Percentiles rank a stretch among this genome's conserved stretches.
These are phyloP conservation scores for Colletotrichum karsti DNA, from an alignment of 2,329 filamentous ascomycete species.

Conservation along the genomic window DNA sequence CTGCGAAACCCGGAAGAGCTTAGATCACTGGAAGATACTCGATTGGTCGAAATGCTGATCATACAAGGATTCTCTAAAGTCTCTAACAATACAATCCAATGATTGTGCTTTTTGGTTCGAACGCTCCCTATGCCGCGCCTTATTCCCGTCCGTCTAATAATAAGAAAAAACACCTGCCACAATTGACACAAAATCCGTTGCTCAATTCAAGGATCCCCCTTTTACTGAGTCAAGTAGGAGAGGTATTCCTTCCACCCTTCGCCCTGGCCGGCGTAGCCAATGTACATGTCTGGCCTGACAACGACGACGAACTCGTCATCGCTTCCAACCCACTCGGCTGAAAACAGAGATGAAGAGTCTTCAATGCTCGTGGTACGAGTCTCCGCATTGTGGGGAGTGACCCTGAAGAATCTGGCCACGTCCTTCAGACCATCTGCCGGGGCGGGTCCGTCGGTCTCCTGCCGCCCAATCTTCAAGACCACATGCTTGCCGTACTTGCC, in stretches of 20 bases:
- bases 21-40: background rate
- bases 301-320: slow-evolving; percentile 41
- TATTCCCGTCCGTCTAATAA: too few relatives aligned
- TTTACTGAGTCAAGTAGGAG: slow-evolving; percentile 19
- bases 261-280: slow-evolving; percentile 42
- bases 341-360: slow-evolving; percentile 31
- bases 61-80: background rate
- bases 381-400: slow-evolving; percentile 6
- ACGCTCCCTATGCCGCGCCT: background rate
- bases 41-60: background rate
- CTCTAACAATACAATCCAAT: background rate
- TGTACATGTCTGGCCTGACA: slow-evolving; percentile 50
- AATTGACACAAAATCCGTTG: background rate
- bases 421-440: background rate
- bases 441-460: slow-evolving; percentile 2
- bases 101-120: background rate
- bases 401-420: slow-evolving; percentile 20
- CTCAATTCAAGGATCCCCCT: background rate
- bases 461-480: slow-evolving; percentile 33
- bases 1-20: background rate
- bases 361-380: slow-evolving; percentile 5
- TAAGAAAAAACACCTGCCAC: background rate
- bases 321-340: slow-evolving; percentile 38
- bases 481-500: slow-evolving; percentile 41
- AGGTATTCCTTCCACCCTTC: slow-evolving; percentile 39